Evolutionary conservation across 352 stramenopile genomes (phyloP), one percentile per base, ranked within the genome.

Genomic region (Phytopythium aichiense): DNA sequence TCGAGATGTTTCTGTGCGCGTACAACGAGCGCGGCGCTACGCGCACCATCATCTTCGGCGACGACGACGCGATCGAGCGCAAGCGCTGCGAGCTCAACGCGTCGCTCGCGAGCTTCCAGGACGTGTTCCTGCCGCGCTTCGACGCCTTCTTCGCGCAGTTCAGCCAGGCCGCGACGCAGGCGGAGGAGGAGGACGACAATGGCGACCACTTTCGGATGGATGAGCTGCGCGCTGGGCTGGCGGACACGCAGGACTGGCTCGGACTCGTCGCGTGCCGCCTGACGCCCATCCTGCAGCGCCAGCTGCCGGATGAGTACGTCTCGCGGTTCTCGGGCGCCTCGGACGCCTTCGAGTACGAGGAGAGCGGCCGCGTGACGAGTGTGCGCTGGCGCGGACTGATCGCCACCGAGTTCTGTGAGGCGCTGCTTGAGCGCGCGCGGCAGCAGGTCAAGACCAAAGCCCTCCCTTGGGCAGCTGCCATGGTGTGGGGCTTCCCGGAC

Each of bases 321-420:
- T 92, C 81, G n/a, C 86, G 65, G 5, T 95, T 89, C 63, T 77
- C 75, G 16, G 79, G 78, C 5, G 49, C 64, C 4, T 68, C 69
- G 0, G 78, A 80, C 28, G 67, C 55, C 23, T 74, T 89, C 45
- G 62, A 76, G 50, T 73, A 75, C 49, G 63, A 79, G 18, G 23
- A 62, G 6, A 28, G 67, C 28, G 58, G 69, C 20, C 63, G 88
- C 20, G 56, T 92, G 28, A 72, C 80, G 25, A 70, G 69, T 3
- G 75, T 95, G 45, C 73, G 68, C n/a, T 95, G 86, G 86, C 77
- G 84, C n/a, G 86, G 86, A 20, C 61, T 93, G n/a, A 63, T 95
- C 28, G 67, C 73, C 18, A 25, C 77, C 56, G 70, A 76, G 40
- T 90, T 95, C 64, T 79, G 77, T 43, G 60, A 72, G 28, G 67